Evolutionary conservation across 192 early-diverging fungal species (phyloP).

Genomic region (Nowakowskiella sp.): DNA sequence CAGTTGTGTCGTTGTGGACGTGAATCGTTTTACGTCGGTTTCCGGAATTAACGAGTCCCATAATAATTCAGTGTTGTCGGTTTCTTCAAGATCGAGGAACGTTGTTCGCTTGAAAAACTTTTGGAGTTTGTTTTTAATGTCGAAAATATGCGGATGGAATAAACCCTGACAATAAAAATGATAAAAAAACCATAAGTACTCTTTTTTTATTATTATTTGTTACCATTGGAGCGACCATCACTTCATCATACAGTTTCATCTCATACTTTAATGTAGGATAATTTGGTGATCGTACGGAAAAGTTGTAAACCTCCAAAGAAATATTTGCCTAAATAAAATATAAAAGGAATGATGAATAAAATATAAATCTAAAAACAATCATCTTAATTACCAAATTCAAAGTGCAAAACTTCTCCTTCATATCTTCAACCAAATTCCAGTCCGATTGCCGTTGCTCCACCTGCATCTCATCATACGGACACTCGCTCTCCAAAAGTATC

Average conservation of each 20-base stretch:
- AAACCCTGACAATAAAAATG: slow-evolving; percentile 30
- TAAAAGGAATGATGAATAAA: not conserved
- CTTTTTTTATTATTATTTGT: no score
- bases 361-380: slow-evolving; percentile 1
- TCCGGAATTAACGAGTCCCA: no score
- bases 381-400: slow-evolving; percentile 52
- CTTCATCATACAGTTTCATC: slow-evolving; percentile 84
- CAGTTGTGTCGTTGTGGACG: no score
- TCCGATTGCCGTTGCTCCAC: slow-evolving; percentile 51
- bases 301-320: slow-evolving; percentile 72
- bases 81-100: no score
- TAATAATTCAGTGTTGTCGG: no score
- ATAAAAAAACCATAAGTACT: not conserved
- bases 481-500: slow-evolving; percentile 55
- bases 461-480: slow-evolving; percentile 67
- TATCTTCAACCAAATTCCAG: slow-evolving; percentile 66
- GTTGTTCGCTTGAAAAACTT: slow-evolving; percentile 20
- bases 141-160: slow-evolving; percentile 43
- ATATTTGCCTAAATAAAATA: slow-evolving; percentile 49
- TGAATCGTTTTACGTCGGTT: no score
- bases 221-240: slow-evolving; percentile 69
- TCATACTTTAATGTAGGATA: slow-evolving; percentile 62
- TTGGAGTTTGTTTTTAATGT: slow-evolving; percentile 24
- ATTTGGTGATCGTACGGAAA: slow-evolving; percentile 71
- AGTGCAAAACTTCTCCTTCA: slow-evolving; percentile 80